phyloP scores from a whole-genome alignment of 352 stramenopile genomes.

The Pythium aristosporum region DNA sequence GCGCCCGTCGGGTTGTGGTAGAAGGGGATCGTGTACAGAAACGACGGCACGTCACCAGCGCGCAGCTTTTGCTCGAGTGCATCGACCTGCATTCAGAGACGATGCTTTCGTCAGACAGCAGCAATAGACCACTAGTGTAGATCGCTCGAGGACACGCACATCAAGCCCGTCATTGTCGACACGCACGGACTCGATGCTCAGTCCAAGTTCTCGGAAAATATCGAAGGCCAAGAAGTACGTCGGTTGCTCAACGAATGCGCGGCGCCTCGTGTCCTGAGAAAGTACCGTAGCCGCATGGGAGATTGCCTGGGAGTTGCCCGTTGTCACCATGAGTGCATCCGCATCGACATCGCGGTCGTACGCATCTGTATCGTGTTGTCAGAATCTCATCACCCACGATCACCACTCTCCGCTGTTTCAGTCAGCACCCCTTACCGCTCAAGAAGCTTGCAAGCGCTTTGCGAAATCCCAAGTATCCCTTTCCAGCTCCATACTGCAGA shows the following conservation, averaged over 20 bases:
- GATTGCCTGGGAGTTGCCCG: constrained; percentile 91
- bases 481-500: constrained; percentile 76
- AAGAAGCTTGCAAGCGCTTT: constrained; percentile 60
- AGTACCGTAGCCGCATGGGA: constrained; percentile 81
- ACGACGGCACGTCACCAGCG: constrained; percentile 67
- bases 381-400: not conserved
- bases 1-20: constrained; percentile 93
- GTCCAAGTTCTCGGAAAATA: constrained; percentile 90
- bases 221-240: constrained; percentile 92
- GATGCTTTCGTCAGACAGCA: not conserved
- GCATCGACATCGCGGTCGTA: constrained; percentile 38
- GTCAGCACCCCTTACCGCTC: constrained; percentile 28
- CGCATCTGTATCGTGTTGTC: constrained; percentile 1
- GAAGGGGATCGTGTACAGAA: constrained; percentile 93
- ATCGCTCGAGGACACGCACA: constrained; percentile 31
- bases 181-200: constrained; percentile 74
- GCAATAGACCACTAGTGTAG: not conserved
- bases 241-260: constrained; percentile 88
- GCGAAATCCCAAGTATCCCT: constrained; percentile 72
- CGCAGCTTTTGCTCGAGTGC: constrained; percentile 67
- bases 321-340: constrained; percentile 82
- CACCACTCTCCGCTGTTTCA: not conserved
- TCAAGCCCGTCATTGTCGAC: constrained; percentile 75
- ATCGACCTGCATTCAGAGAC: constrained; percentile 36
- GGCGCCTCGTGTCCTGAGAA: constrained; percentile 68